A percentile compares a stretch with the other conserved stretches of the same genome.
Evolutionary conservation across 1,139 yeast genomes (phyloP).

Genomic region (Pichia cactophila): DNA sequence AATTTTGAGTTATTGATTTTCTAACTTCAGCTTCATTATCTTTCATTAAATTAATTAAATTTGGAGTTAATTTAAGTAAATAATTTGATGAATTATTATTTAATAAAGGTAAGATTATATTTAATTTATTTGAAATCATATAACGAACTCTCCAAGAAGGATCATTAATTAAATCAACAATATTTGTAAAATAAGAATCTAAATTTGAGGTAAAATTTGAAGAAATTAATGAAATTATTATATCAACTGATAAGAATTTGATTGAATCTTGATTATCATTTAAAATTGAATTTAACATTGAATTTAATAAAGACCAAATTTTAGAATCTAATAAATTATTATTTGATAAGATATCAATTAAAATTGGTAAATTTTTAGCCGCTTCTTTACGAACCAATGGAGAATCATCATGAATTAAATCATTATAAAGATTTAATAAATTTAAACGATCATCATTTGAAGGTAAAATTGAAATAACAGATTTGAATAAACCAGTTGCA

Average conservation of each 20-base stretch:
- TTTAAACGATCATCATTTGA: conserved; percentile 46
- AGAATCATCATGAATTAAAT: conserved; percentile 79
- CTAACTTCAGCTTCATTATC: conserved; percentile 97
- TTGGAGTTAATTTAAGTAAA: conserved; percentile 55
- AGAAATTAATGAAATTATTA: conserved; percentile 65
- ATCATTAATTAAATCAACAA: conserved; percentile 69
- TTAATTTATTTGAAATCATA: conserved; percentile 92
- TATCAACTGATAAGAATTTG: conserved; percentile 81
- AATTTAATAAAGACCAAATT: conserved; percentile 65
- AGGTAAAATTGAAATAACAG: conserved; percentile 54
- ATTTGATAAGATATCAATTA: conserved; percentile 50
- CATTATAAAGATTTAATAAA: conserved; percentile 58
- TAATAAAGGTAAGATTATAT: conserved; percentile 49
- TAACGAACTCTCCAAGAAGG: conserved; percentile 98
- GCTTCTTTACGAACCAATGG: conserved; percentile 98
- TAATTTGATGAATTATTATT: conserved; percentile 45
- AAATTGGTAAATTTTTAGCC: conserved; percentile 70
- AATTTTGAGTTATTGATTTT: conserved; percentile 86
- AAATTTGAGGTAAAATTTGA: conserved; percentile 48
- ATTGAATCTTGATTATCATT: conserved; percentile 94
- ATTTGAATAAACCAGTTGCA: conserved; percentile 79
- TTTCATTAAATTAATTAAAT: conserved; percentile 69
- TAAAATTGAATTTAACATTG: conserved; percentile 75
- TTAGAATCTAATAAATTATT: conserved; percentile 24
- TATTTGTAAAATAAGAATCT: conserved; percentile 50